Conservation (phyloP, 2,329 filamentous ascomycete species). For the Penicillium brevicompactum region DNA sequence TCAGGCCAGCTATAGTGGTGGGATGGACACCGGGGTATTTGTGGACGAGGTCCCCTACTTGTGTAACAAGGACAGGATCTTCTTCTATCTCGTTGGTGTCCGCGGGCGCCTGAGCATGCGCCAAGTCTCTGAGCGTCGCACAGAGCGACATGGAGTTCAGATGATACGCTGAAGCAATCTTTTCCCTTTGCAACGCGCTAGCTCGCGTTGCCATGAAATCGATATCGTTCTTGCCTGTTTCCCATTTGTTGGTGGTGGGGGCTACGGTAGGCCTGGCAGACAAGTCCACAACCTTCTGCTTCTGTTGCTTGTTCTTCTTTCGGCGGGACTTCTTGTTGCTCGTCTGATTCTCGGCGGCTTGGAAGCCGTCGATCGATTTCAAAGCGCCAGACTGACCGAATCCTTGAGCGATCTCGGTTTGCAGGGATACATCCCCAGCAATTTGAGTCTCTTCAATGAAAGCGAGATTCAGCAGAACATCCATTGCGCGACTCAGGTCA, state of each 20-base stretch:
- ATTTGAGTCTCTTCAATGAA: conserved; percentile 71
- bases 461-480: conserved; percentile 77
- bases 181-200: conserved; percentile 47
- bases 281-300: conserved; percentile 17
- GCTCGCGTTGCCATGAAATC: conserved; percentile 61
- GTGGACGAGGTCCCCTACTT: conserved; percentile 56
- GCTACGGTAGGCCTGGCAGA: conserved; percentile 15
- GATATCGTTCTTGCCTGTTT: conserved; percentile 58
- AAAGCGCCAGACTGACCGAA: conserved; percentile 45
- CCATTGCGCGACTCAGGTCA: conserved; percentile 70
- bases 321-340: conserved; percentile 43
- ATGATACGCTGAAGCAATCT: conserved; percentile 62
- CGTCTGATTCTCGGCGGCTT: conserved; percentile 54
- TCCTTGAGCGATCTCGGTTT: conserved; percentile 17
- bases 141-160: conserved; percentile 57
- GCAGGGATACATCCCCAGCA: conserved; percentile 39
- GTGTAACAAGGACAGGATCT: conserved; percentile 48
- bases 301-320: conserved; percentile 39
- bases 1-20: conserved; percentile 54
- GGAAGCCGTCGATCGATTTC: conserved; percentile 84
- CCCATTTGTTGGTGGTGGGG: conserved; percentile 57
- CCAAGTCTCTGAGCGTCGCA: conserved; percentile 58
- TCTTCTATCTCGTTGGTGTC: conserved; percentile 39
- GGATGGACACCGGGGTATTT: conserved; percentile 58
- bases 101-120: conserved; percentile 50